Conservation (phyloP, 768 basidiomycete genomes). For the Clavaria fumosa region DNA sequence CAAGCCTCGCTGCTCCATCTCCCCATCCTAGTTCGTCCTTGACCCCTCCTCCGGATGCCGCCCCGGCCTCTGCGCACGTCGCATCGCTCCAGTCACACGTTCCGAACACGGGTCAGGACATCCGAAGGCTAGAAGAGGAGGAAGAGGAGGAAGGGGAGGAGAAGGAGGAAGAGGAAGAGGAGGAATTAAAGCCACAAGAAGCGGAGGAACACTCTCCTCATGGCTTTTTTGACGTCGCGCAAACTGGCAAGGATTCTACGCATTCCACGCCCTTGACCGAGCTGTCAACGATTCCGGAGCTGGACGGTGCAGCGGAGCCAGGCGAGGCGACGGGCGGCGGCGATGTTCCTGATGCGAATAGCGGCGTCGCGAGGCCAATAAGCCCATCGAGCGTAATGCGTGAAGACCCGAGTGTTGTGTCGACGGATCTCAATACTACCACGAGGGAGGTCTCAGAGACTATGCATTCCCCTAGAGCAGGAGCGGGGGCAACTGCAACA, state of each 20-base stretch:
- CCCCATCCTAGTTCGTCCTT: slow-evolving; percentile 39
- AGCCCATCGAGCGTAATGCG: too few species aligned
- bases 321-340: too few species aligned
- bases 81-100: too few species aligned
- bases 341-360: too few species aligned
- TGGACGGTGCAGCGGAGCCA: slow-evolving; percentile 32
- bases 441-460: too few species aligned
- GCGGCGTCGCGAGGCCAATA: too few species aligned
- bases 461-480: not conserved
- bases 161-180: slow-evolving; percentile 19
- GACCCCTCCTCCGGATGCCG: slow-evolving; percentile 36
- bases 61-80: too few species aligned
- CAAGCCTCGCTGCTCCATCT: slow-evolving; percentile 15
- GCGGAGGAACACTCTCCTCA: slow-evolving; percentile 18
- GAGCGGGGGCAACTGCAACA: not conserved
- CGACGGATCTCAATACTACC: too few species aligned
- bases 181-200: slow-evolving; percentile 15
- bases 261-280: slow-evolving; percentile 65
- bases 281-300: slow-evolving; percentile 51
- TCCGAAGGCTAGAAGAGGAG: slow-evolving; percentile 20
- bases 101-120: too few species aligned
- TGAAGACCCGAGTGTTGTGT: too few species aligned
- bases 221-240: slow-evolving; percentile 11
- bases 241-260: slow-evolving; percentile 27
- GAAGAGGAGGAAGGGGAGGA: slow-evolving; percentile 14